Conservation (phyloP, 2,329 filamentous ascomycete species). For the Trichoderma atroviride region DNA sequence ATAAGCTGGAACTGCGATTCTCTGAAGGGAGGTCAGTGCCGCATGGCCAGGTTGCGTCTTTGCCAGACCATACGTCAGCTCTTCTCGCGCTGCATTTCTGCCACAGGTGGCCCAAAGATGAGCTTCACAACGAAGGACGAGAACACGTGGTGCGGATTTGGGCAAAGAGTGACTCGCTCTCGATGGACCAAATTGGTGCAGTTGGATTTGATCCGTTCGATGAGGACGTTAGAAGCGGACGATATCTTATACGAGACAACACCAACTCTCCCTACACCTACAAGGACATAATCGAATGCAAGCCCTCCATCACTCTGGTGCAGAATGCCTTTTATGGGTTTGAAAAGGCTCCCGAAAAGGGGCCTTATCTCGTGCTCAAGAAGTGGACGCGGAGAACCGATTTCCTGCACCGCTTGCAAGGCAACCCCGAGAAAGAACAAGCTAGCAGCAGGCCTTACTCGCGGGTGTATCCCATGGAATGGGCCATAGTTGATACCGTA, state of each 20-base stretch:
- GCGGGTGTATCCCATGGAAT: slow-evolving; percentile 48
- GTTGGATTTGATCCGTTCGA: slow-evolving; percentile 34
- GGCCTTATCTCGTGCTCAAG: slow-evolving; percentile 52
- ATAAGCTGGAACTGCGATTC: slow-evolving; percentile 41
- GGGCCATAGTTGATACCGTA: slow-evolving; percentile 55
- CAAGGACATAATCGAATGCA: slow-evolving; percentile 45
- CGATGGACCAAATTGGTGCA: slow-evolving; percentile 39
- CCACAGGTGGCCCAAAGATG: slow-evolving; percentile 48
- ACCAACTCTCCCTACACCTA: slow-evolving; percentile 46
- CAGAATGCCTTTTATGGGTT: slow-evolving; percentile 43
- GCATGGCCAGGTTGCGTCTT: slow-evolving; percentile 28
- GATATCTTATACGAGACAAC: slow-evolving; percentile 47
- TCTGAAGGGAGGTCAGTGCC: slow-evolving; percentile 29
- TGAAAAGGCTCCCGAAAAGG: slow-evolving; percentile 46
- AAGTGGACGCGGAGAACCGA: slow-evolving; percentile 60
- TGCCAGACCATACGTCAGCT: slow-evolving; percentile 48
- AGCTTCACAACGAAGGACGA: slow-evolving; percentile 29
- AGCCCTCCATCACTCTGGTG: slow-evolving; percentile 48
- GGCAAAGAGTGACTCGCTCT: slow-evolving; percentile 34
- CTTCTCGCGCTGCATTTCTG: slow-evolving; percentile 53
- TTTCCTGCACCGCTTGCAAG: slow-evolving; percentile 53
- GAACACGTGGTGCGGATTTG: slow-evolving; percentile 50
- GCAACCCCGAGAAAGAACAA: slow-evolving; percentile 24
- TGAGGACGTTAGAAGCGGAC: slow-evolving; percentile 30
- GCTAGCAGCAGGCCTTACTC: slow-evolving; percentile 47